Base-by-base conservation (phyloP, 192 early-diverging fungal genomes). In the Linnemannia schmuckeri region DNA sequence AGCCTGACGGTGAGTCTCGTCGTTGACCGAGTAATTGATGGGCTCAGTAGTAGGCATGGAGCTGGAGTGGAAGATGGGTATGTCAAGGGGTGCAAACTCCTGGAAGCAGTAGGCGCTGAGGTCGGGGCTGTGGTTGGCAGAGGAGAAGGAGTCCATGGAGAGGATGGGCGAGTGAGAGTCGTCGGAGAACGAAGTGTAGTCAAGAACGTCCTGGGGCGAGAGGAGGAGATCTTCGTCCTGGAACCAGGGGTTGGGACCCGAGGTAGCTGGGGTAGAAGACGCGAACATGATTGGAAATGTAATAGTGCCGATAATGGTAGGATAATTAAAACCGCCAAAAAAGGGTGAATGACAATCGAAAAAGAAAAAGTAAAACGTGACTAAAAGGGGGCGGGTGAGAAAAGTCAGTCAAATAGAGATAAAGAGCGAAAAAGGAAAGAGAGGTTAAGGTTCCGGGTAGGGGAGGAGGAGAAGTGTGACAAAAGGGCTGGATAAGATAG, bases 1-100 rank as follows among this genome's bases (percentile, higher is more conserved):
- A 37, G 85, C 85, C 27, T 87, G 79, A n/a, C 76, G 85, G 27
- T 76, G 69, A 22, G 78, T 78, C 33, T 87, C 85, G 42, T 55
- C 69, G 12, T 38, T 63, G 40, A 37, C 12, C 55, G 70, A 40
- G 42, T 70, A 71, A 44, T 49, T 47, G 30, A 4, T 20, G n/a
- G 54, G 38, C 75, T 37, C 44, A 30, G 61, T 30, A 30, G 46
- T n/a, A 78, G 69, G 66, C 44, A 71, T 71, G 24, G 42, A 46
- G 17, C 24, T 61, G 24, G 61, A 24, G 47, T 49, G 77, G 40
- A 27, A 69, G 46, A 44, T n/a, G 2, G 75, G 57, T 30, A 41
- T n/a, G 27, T 63, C 66, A 46, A 78, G 76, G 33, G 77, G 69
- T 20, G 68, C 69, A 73, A 77, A 82, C 37, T 82, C 81, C 30